Evolutionary conservation across 768 basidiomycete genomes (phyloP), one percentile per base, ranked within the genome.

Genomic region (Rhizopogon roseolus): DNA sequence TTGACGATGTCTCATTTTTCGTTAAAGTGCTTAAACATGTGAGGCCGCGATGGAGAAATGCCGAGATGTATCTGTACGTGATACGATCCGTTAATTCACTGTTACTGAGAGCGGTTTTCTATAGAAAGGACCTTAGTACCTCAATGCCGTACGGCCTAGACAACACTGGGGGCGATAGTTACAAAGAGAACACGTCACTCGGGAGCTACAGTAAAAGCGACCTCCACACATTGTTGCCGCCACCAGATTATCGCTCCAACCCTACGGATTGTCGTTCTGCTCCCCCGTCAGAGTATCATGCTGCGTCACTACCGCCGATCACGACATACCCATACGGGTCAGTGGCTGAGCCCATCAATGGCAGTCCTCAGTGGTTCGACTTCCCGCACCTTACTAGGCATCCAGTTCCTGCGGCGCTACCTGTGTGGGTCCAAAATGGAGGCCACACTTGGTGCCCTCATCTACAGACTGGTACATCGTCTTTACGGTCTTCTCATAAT

Each of bases 51-150:
- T 69, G 68, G 68, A 65, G 69, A 45, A 61, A 54, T 25, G 68
- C 68, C 28, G 69, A 71, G 48, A 64, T 67, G 45, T 59, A 69
- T 62, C 49, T 69, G 68, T 67, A 72, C 80, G 65, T 63, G n/a
- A 36, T 25, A 5, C 16, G 22, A 38, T 14, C n/a, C 17, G 9
- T 36, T 28, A 32, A 38, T 54, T 53, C 60, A 62, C 2, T 54
- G 65, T 49, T 28, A 74, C 77, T 77, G 56, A 74, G n/a, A 65
- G 62, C 59, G 62, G 61, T 14, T 49, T 50, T 56, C 4, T 25
- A 39, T 37, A 69, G 67, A 41, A 65, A 60, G 17, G 63, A 69
- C 17, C 59, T 69, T 36, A 49, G 57, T 29, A 53, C 60, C 53
- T 69, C 67, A 39, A 52, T 69, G 5, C 67, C 67, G n/a, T 60